Evolutionary conservation across 1,284 basidiomycete species (phyloP).

Genomic region (Xanthoconium separans): DNA sequence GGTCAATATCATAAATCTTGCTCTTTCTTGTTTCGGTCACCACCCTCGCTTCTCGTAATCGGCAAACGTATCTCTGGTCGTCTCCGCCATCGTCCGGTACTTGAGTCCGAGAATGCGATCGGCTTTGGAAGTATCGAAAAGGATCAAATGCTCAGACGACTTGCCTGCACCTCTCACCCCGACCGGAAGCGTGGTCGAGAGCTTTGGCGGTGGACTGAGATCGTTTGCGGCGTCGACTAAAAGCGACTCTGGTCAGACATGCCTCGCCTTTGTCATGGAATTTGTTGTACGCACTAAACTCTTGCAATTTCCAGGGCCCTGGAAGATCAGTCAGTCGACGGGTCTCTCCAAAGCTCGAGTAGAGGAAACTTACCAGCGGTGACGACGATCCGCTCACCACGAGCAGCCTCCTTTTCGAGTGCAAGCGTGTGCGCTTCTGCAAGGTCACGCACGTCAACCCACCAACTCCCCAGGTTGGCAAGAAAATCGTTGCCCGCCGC

Average conservation of each 20-base stretch:
- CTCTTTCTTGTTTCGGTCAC: conserved; percentile 12
- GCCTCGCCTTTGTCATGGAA: not conserved
- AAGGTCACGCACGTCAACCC: conserved; percentile 42
- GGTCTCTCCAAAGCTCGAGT: not conserved
- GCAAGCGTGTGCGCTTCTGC: conserved; percentile 58
- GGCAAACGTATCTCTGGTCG: conserved; percentile 40
- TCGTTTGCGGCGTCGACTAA: conserved; percentile 33
- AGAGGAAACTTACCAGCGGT: conserved; percentile 31
- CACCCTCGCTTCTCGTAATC: conserved; percentile 41
- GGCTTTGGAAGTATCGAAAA: conserved; percentile 39
- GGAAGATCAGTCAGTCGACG: not conserved
- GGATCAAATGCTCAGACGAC: conserved; percentile 33
- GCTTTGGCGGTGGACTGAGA: conserved; percentile 21
- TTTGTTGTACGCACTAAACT: conserved; percentile 24
- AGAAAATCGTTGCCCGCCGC: conserved; percentile 30
- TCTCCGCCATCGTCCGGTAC: conserved; percentile 44
- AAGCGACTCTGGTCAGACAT: not conserved
- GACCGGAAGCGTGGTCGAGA: conserved; percentile 19
- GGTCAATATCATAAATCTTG: too few relatives aligned
- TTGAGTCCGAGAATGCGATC: conserved; percentile 44
- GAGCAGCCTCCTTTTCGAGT: conserved; percentile 53
- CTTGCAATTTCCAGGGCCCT: conserved; percentile 33
- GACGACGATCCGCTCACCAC: conserved; percentile 58
- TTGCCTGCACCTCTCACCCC: conserved; percentile 37
- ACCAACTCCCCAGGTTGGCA: conserved; percentile 36